A percentile compares a stretch with the other conserved stretches of the same genome.
phyloP scores from a whole-genome alignment of 371 early-diverging fungal genomes.

The Zopfochytrium polystomum region DNA sequence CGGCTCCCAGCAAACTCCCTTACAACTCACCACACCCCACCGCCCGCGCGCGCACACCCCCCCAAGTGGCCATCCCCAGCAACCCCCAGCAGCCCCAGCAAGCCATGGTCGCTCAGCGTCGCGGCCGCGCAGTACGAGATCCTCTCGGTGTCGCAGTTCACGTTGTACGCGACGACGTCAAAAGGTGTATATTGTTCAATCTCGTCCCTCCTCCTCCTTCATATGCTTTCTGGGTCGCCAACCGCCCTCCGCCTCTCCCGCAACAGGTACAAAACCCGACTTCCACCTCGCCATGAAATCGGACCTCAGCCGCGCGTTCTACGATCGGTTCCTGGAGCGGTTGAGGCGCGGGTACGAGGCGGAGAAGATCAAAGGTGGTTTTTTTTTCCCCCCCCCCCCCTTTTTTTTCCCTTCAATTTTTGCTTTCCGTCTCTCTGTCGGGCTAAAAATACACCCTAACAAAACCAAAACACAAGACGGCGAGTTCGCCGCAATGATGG shows the following conservation, averaged over 20 bases:
- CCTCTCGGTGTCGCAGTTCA: constrained; percentile 73
- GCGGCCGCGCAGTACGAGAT: constrained; percentile 15
- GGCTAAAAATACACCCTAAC: background rate
- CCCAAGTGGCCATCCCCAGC: constrained; percentile 7
- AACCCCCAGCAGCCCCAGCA: constrained; percentile 12
- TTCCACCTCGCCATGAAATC: constrained; percentile 84
- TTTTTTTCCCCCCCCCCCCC: no score
- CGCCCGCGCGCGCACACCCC: background rate
- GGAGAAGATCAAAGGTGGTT: constrained; percentile 65
- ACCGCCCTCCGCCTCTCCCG: background rate
- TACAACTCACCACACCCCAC: background rate
- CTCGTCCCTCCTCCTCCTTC: background rate
- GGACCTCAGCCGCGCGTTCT: constrained; percentile 62
- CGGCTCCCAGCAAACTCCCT: background rate
- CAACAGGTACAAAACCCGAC: constrained; percentile 75
- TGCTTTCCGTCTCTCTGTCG: background rate
- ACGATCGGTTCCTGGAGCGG: constrained; percentile 65
- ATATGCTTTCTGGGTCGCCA: constrained; percentile 31
- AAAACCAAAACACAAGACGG: constrained; percentile 48
- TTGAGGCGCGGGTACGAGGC: constrained; percentile 60
- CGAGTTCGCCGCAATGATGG: constrained; percentile 82
- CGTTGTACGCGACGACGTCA: constrained; percentile 67
- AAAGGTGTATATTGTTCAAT: constrained; percentile 53
- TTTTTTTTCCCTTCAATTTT: no score
- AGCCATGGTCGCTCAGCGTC: constrained; percentile 18